Base-by-base conservation (phyloP, 768 basidiomycete species). In the Lepiota venenata region DNA sequence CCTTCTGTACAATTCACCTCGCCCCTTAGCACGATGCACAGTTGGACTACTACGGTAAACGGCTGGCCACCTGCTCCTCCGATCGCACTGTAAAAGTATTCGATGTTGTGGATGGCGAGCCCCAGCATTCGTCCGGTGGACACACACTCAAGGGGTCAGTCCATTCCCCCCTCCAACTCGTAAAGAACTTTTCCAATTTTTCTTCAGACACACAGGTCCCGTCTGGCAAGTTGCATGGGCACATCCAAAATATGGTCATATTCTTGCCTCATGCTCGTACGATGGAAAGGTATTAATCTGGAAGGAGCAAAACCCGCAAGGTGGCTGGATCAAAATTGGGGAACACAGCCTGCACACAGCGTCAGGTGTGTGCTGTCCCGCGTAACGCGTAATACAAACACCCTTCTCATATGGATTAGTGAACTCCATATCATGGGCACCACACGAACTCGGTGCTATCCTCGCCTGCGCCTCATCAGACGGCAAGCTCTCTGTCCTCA, bases 181-280 rank as follows among this genome's bases (percentile, higher is more conserved):
- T 21, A 25, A n/a, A 5, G 18, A n/a, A 39, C 7, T 27, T 18
- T 20, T 32, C 55, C 54, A 25, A 55, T 14, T 36, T 22, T 36
- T 50, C 41, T 46, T 18, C 58, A 97, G 95, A 38, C 97, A 98
- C 71, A 91, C 91, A 3, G 95, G 96, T 9, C 96, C 97, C 6
- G 94, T 99, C 36, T 98, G 96, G 95, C 93, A 96, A 63, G 87
- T 99, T 47, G 84, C 94, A 20, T 99, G 97, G 97, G 96, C 91
- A 2, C 96, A 99, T 63, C 97, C 97, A 21, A 97, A 93, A 69
- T 99, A 90, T 63, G 97, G 97, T 1, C 85, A 89, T 58, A 96
- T 99, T 63, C 84, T 99, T 50, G 96, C 96, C 25, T 95, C 92
- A n/a, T 96, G 93, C 66, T 97, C 95, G 4, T 98, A 98, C 68